Evolutionary conservation across 345 rosid genomes (phyloP).

Genomic region (Brassica carinata): DNA sequence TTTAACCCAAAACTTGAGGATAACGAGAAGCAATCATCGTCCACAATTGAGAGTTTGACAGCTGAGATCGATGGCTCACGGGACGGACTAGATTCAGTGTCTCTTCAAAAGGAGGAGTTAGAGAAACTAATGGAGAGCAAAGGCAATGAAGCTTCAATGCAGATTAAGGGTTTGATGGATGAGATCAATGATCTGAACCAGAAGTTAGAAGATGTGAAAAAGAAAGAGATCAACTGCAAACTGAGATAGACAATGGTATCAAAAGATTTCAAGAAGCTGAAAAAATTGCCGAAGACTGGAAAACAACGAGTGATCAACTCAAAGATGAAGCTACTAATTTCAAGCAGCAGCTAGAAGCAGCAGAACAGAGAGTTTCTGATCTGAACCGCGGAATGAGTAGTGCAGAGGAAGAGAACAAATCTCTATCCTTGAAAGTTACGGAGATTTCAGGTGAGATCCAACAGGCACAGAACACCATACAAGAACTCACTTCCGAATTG

Average conservation of each 20-base stretch:
- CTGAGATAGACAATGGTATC: conserved; percentile 49
- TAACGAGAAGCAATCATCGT: conserved; percentile 53
- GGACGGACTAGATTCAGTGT: conserved; percentile 46
- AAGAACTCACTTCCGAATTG: conserved; percentile 48
- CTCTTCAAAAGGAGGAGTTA: conserved; percentile 57
- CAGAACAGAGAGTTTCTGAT: conserved; percentile 55
- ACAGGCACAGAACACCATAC: conserved; percentile 46
- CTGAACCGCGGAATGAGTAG: conserved; percentile 44
- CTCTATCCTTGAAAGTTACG: conserved; percentile 54
- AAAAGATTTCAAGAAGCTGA: conserved; percentile 53
- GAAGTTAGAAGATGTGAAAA: conserved; percentile 49
- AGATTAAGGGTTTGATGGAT: conserved; percentile 50
- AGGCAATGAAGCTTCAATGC: conserved; percentile 59
- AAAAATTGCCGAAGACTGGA: conserved; percentile 48
- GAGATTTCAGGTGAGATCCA: conserved; percentile 56
- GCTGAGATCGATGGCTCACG: conserved; percentile 48
- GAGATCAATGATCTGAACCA: conserved; percentile 55
- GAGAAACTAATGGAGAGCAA: conserved; percentile 57
- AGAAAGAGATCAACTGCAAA: conserved; percentile 46
- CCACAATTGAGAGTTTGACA: conserved; percentile 59
- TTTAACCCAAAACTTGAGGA: conserved; percentile 60
- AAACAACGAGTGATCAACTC: conserved; percentile 44
- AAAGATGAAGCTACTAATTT: conserved; percentile 48
- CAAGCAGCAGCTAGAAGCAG: conserved; percentile 58
- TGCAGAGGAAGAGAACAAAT: conserved; percentile 56